Base-by-base conservation (phyloP, 345 rosid genomes). In the Durio zibethinus region DNA sequence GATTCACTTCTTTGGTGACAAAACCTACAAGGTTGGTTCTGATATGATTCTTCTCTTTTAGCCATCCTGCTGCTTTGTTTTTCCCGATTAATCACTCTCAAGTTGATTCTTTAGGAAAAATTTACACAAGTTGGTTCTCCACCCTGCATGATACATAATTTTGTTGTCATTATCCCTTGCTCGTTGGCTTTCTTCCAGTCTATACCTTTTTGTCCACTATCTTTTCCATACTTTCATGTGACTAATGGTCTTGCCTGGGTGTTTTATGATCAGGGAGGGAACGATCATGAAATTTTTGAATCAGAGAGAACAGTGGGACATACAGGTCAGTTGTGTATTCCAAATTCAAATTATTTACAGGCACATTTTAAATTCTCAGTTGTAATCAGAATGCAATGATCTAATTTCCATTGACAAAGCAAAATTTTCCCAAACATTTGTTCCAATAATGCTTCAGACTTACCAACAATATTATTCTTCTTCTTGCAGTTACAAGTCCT, bases 1-100 rank as follows among this genome's bases (percentile, higher is more conserved):
- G 83, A 92, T 96, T 74, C 99, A 96, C 88, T 96, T 96, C 86
- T 96, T 96, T 74, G 99, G 99, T 53, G 99, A 96, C 91, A 96
- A 93, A 86, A 96, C 99, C 62, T 93, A 92, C 89, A 87, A 93
- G 96, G 99, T 95, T 61, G 33, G 78, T 25, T 3, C 67, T 15
- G 40, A 23, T 63, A 25, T 38, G 66, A 50, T 76, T 27, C 9
- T 61, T 36, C 50, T 18, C 54, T 16, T 4, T 53, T 63, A 29
- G 9, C 29, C 10, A 5, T 64, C 21, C 70, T 36, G 12, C 21
- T 35, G 11, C 50, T 25, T 68, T 42, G 21, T 62, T 21, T 8
- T 18, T 2, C 7, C 7, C 72, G 7, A 40, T 40, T 66, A 8
- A 21, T 54, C 60, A 60, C 62, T 15, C 5, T 1, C 31, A 23